Evolutionary conservation across 2,329 filamentous ascomycete genomes (phyloP), one percentile per base, ranked within the genome.

Genomic region (Penicillium nordicum): DNA sequence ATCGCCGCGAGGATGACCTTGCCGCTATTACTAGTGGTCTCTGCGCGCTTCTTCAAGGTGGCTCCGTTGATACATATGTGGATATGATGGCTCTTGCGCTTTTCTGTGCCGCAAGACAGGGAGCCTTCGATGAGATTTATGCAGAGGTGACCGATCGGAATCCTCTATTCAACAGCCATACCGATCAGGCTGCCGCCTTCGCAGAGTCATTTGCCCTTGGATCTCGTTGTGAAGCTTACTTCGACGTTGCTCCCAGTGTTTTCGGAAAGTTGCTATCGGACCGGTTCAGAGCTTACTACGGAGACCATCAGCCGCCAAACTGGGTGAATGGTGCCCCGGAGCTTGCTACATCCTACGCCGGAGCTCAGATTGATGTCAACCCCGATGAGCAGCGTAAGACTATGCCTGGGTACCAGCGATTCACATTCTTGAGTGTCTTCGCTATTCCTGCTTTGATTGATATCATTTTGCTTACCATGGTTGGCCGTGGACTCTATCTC

Each of bases 141-240:
- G 74, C 83, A 12, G 84, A 87, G 67, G 82, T 85, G 1, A 84
- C 82, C 0, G 84, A 87, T 63, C 76, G 83, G 8, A 86, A 85
- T 62, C 84, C 83, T 0, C 72, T 86, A 10, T 84, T 85, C 68
- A 82, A 85, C 52, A 77, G 80, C 21, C 84, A 85, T 54, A 76
- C 83, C 1, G 84, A 87, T 55, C 84, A 87, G 67, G 84, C 84
- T 14, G 84, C 83, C 32, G 83, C 83, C 7, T 87, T 87, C 63
- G 80, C 84, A 0, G 84, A 87, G 65, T 79, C 85, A 0, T 87
- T 85, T 69, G 84, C 83, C 0, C 73, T 86, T 1, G 84, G 84
- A 1, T 86, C 84, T 4, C 81, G 84, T 52, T 87, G 84, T 63
- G 83, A 86, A 57, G 77, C 80, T 0, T 87, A 86, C 64, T 85